Conservation (phyloP, 2,329 filamentous ascomycete species). For the Emydomyces testavorans region DNA sequence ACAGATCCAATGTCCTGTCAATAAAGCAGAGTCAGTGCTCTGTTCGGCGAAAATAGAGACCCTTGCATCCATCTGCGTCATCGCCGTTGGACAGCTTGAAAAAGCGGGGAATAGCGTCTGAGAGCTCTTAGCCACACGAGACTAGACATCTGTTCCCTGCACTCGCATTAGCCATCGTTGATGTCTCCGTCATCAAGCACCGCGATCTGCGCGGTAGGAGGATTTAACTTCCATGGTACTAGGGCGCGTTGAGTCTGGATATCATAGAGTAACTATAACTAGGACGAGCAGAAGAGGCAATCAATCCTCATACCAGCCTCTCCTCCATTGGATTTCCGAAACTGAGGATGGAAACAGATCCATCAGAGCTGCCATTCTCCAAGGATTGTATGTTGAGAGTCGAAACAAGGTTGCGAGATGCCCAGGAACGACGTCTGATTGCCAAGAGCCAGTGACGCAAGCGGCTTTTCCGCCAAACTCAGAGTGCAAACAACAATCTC, state of each 20-base stretch:
- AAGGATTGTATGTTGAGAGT: neutral
- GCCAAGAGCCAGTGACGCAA: neutral
- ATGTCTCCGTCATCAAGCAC: neutral
- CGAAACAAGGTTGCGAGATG: neutral
- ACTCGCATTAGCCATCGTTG: neutral
- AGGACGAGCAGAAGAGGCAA: no score
- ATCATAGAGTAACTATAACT: neutral
- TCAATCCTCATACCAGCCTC: no score
- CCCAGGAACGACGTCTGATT: neutral
- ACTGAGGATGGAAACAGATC: no score
- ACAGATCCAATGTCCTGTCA: no score
- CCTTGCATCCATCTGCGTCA: neutral
- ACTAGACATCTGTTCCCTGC: neutral
- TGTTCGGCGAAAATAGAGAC: no score
- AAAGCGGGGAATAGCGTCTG: neutral
- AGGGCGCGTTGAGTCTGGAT: no score
- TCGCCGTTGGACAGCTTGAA: neutral
- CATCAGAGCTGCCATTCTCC: no score
- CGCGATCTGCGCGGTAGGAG: neutral
- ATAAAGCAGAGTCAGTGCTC: no score
- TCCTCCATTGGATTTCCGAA: no score
- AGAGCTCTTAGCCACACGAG: constrained; percentile 1
- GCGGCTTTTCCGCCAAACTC: neutral
- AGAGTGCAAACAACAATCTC: neutral
- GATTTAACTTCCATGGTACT: neutral